A percentile compares a stretch with the other conserved stretches of the same genome.
These are phyloP conservation scores for Neofusicoccum laricinum DNA, from an alignment of 2,329 filamentous ascomycete genomes.

Conservation along the genomic window DNA sequence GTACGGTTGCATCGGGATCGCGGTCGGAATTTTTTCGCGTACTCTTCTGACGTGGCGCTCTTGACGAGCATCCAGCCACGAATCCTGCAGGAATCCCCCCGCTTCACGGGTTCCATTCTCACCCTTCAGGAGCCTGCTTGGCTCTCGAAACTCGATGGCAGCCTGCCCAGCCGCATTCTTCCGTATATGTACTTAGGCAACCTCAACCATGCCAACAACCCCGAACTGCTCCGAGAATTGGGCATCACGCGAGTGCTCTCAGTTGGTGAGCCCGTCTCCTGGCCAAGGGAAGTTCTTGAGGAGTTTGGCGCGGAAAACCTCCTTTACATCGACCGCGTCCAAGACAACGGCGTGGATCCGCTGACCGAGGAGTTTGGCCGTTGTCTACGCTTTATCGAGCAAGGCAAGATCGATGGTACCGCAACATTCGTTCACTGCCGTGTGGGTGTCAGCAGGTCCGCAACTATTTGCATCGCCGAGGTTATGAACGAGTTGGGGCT, in stretches of 20 bases:
- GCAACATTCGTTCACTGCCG: conserved; percentile 95
- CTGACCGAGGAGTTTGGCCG: conserved; percentile 80
- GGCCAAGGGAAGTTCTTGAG: conserved; percentile 66
- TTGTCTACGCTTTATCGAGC: conserved; percentile 88
- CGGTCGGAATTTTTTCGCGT: conserved; percentile 92
- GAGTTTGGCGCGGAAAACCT: conserved; percentile 76
- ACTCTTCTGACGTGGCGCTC: conserved; percentile 82
- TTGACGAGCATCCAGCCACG: conserved; percentile 74
- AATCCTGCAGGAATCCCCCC: conserved; percentile 69
- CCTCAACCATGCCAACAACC: conserved; percentile 89
- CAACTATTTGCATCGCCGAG: conserved; percentile 98
- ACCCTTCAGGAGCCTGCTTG: conserved; percentile 69
- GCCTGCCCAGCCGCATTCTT: conserved; percentile 81
- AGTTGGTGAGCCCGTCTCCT: conserved; percentile 83
- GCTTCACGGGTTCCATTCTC: conserved; percentile 48
- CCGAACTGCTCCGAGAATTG: conserved; percentile 71
- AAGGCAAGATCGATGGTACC: conserved; percentile 70
- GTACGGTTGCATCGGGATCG: conserved; percentile 76
- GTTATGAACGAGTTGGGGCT: conserved; percentile 81
- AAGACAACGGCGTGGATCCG: conserved; percentile 95
- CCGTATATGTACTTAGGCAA: conserved; percentile 98
- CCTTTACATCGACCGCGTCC: conserved; percentile 77
- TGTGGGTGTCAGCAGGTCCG: conserved; percentile 90
- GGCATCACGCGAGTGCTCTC: conserved; percentile 87
- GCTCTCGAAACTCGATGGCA: conserved; percentile 83